Base-by-base conservation (phyloP, 495 filamentous ascomycete genomes). In the Penicillium samsonianum region DNA sequence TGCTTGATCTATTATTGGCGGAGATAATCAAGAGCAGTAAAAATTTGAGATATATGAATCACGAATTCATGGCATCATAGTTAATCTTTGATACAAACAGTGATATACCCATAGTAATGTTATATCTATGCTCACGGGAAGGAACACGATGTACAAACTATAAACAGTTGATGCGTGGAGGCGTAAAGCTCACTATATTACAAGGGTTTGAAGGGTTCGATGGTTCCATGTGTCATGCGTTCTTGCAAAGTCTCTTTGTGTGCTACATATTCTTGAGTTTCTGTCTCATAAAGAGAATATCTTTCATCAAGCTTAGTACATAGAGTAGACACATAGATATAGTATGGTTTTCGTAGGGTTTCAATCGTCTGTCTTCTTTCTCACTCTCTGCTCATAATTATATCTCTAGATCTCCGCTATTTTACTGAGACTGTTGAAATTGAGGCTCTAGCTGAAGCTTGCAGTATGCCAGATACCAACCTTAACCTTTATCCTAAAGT, bases 361-460 rank as follows among this genome's bases (percentile, higher is more conserved):
- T n/a, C 4, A 38, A 38, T 7, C 4, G 6, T 38, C 35, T n/a
- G 2, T 17, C n/a, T 38, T n/a, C 16, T 9, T n/a, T 38, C n/a
- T 17, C n/a, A 3, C 11, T 33, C 12, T 17, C 7, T 17, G 35
- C n/a, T 2, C 14, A 35, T 35, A 16, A n/a, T n/a, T 37, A 6
- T 37, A 37, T 37, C 14, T 37, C 33, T 35, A 2, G 5, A 0
- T 37, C 35, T 38, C 3, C 2, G 6, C 35, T 38, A 8, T 17
- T n/a, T 17, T 17, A 17, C 14, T 9, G 5, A n/a, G 33, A 2
- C 0, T 0, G 33, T n/a, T 6, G 5, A 37, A n/a, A 37, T 37
- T 0, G n/a, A 7, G 5, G 2, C 6, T 17, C n/a, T 0, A 0
- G 0, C n/a, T 38, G 5, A 4, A 5, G 7, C 2, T 17, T n/a